Evolutionary conservation across 768 basidiomycete genomes (phyloP).

Genomic region (Amanita polypyramis): DNA sequence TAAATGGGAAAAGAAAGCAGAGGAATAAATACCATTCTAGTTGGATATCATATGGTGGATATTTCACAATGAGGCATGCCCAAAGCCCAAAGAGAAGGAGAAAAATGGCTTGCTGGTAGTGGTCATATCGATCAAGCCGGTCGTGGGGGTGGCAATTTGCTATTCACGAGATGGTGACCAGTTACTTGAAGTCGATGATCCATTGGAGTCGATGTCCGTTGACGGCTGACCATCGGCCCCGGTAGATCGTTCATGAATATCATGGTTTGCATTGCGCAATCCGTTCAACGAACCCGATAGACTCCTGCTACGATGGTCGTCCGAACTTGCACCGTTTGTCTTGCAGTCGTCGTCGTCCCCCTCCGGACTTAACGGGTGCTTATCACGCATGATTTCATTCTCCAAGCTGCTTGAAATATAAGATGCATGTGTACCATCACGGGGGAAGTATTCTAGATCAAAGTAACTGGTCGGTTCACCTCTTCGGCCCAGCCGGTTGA

Average conservation of each 20-base stretch:
- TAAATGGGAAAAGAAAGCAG: neutral
- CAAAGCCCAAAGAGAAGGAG: slow-evolving; percentile 5
- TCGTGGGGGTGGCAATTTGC: neutral
- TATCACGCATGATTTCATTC: slow-evolving; percentile 6
- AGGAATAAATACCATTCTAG: slow-evolving; percentile 6
- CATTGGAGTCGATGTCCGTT: neutral
- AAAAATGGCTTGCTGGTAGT: neutral
- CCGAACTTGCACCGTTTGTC: neutral
- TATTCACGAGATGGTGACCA: neutral
- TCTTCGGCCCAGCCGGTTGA: neutral
- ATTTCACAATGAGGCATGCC: slow-evolving; percentile 2
- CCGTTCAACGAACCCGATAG: neutral
- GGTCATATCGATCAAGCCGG: neutral
- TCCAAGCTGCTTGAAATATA: slow-evolving; percentile 7
- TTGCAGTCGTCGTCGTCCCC: neutral
- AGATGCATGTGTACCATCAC: neutral
- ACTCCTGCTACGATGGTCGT: neutral
- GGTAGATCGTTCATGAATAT: neutral
- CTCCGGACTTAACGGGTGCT: neutral
- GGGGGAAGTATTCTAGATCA: slow-evolving; percentile 8
- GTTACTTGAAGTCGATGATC: neutral
- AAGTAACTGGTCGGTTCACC: slow-evolving; percentile 7
- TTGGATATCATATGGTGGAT: slow-evolving; percentile 7
- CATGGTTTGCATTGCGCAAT: neutral
- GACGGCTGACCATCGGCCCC: neutral